phyloP scores from a whole-genome alignment of 1,284 basidiomycete genomes.

The Ustilago trichophora region DNA sequence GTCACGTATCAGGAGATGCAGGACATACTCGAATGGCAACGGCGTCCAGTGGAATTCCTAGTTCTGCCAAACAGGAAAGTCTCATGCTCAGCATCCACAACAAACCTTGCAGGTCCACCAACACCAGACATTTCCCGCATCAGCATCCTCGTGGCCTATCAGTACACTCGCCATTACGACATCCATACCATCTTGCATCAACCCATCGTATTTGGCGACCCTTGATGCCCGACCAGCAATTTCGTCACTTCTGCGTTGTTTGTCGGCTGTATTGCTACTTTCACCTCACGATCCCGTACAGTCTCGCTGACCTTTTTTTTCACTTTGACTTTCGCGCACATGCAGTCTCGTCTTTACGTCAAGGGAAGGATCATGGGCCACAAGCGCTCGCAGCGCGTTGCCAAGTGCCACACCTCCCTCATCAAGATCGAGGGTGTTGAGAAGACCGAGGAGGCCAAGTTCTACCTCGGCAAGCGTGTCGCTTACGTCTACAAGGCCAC shows the following conservation, averaged over 20 bases:
- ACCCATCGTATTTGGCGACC: no score
- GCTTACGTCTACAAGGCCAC: conserved; percentile 98
- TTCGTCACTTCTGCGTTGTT: conserved; percentile 12
- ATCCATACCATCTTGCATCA: no score
- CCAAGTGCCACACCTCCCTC: conserved; percentile 90
- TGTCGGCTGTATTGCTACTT: background rate
- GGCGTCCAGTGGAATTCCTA: no score
- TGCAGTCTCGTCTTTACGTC: conserved; percentile 78
- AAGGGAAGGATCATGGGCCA: conserved; percentile 97
- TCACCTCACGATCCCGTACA: background rate
- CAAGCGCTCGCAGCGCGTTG: conserved; percentile 98
- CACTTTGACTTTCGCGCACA: background rate
- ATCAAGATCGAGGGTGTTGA: conserved; percentile 97
- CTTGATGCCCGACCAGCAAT: no score
- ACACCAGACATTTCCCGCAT: no score
- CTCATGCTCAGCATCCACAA: no score
- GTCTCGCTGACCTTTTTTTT: conserved; percentile 3
- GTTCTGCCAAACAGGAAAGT: no score
- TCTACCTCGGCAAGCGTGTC: conserved; percentile 98
- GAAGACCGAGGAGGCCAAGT: conserved; percentile 91
- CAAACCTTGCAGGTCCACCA: no score
- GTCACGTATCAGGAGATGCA: no score
- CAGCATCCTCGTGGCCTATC: no score
- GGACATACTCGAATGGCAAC: no score
- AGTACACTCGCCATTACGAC: no score